phyloP scores from a whole-genome alignment of 2,329 filamentous ascomycete species.

The Cyanodermella asteris region DNA sequence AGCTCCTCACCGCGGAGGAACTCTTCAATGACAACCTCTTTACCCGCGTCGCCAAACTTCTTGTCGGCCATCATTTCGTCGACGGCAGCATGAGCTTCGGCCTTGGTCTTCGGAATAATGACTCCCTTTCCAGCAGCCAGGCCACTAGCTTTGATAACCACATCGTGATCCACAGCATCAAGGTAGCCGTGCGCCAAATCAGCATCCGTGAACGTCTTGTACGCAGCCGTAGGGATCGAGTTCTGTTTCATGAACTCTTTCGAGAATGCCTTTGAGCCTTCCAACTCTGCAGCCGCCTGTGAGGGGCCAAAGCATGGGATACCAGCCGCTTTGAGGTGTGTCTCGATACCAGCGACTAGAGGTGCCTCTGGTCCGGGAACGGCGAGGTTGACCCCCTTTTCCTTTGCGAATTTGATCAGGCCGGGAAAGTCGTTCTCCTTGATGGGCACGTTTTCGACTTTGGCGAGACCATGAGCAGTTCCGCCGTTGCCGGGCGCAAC shows the following conservation, averaged over 20 bases:
- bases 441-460: constrained; percentile 52
- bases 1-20: constrained; percentile 80
- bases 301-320: constrained; percentile 75
- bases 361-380: constrained; percentile 83
- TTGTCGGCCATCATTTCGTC: constrained; percentile 77
- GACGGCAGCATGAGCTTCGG: constrained; percentile 62
- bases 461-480: constrained; percentile 42
- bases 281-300: constrained; percentile 65
- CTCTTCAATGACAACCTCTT: constrained; percentile 90
- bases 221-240: constrained; percentile 73
- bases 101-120: constrained; percentile 60
- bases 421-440: constrained; percentile 55
- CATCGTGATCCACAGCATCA: constrained; percentile 43
- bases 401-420: constrained; percentile 53
- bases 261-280: constrained; percentile 90
- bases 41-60: constrained; percentile 68
- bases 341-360: constrained; percentile 76
- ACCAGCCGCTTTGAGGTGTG: constrained; percentile 50
- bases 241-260: constrained; percentile 95
- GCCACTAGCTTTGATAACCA: constrained; percentile 87
- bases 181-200: constrained; percentile 53
- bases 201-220: constrained; percentile 70
- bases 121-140: constrained; percentile 91
- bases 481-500: constrained; percentile 66
- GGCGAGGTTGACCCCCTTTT: constrained; percentile 56